A percentile compares a stretch with the other conserved stretches of the same genome.
phyloP scores from a whole-genome alignment of 2,329 filamentous ascomycete species.

The Neonectria ditissima region DNA sequence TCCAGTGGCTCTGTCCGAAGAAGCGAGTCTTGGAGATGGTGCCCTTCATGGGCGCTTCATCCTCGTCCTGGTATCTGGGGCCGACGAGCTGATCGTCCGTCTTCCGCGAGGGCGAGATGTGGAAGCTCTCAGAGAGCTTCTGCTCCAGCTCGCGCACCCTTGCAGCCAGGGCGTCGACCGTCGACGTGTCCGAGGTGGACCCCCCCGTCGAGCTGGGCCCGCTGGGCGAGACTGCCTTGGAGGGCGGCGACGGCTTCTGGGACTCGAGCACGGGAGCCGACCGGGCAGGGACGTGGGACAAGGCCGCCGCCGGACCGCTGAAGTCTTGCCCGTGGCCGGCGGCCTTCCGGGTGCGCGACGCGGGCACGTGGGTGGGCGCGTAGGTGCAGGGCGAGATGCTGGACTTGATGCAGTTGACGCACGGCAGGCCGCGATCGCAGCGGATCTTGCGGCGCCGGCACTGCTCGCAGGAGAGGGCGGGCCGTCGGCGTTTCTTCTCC shows the following conservation, averaged over 20 bases:
- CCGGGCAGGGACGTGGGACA: slow-evolving; percentile 36
- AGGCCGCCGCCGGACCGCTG: slow-evolving; percentile 10
- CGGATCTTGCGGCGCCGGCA: slow-evolving; percentile 72
- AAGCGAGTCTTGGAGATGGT: slow-evolving; percentile 58
- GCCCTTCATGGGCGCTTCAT: slow-evolving; percentile 44
- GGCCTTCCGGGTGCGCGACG: slow-evolving; percentile 41
- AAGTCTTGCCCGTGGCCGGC: slow-evolving; percentile 4
- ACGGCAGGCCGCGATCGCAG: slow-evolving; percentile 70
- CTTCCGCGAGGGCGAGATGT: slow-evolving; percentile 34
- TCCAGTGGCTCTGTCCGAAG: slow-evolving; percentile 64
- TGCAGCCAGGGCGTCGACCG: slow-evolving; percentile 50
- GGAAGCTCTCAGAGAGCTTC: slow-evolving; percentile 50
- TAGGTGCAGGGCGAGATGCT: slow-evolving; percentile 68
- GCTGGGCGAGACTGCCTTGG: slow-evolving; percentile 36
- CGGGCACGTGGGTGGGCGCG: slow-evolving; percentile 51
- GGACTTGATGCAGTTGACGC: slow-evolving; percentile 69
- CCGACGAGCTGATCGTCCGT: slow-evolving; percentile 27
- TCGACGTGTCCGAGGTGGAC: slow-evolving; percentile 42
- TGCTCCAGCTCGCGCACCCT: slow-evolving; percentile 59
- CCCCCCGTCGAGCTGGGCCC: slow-evolving; percentile 42
- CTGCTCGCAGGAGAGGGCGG: slow-evolving; percentile 64
- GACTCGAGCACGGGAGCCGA: slow-evolving; percentile 30
- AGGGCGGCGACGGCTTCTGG: slow-evolving; percentile 13
- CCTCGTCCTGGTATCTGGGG: slow-evolving; percentile 9
- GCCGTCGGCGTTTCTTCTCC: slow-evolving; percentile 54